phyloP scores from a whole-genome alignment of 1,139 yeast genomes.

The Sugiyamaella japonica region DNA sequence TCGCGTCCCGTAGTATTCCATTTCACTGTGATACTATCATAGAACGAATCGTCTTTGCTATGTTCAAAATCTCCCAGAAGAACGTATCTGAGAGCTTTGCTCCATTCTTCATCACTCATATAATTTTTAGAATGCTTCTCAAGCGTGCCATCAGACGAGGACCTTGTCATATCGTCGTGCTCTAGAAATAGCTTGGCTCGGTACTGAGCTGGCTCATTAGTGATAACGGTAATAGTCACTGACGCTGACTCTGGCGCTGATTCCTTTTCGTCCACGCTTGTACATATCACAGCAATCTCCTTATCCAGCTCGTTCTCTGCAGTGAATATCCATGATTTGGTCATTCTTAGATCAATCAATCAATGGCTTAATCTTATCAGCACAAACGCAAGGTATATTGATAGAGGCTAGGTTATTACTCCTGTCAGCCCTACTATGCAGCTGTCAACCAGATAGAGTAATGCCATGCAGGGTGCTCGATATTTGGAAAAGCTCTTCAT shows the following conservation, averaged over 20 bases:
- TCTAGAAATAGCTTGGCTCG: background rate
- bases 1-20: conserved; percentile 11
- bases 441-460: too few relatives aligned
- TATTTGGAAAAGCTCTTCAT: too few relatives aligned
- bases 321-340: conserved; percentile 7
- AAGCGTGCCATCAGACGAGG: background rate
- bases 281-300: conserved; percentile 6
- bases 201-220: conserved; percentile 11
- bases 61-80: conserved; percentile 18
- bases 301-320: conserved; percentile 2
- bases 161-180: background rate
- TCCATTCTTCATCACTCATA: conserved; percentile 19
- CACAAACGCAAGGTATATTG: background rate
- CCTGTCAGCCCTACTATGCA: too few relatives aligned
- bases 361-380: background rate
- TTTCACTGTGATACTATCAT: conserved; percentile 9
- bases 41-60: background rate
- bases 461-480: too few relatives aligned
- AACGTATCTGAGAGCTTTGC: conserved; percentile 15
- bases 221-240: background rate
- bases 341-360: background rate
- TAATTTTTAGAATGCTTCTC: conserved; percentile 13
- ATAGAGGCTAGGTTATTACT: conserved; percentile 1
- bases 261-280: background rate
- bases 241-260: background rate